phyloP scores from a whole-genome alignment of 371 early-diverging fungal genomes.

The Mortierella sp. region DNA sequence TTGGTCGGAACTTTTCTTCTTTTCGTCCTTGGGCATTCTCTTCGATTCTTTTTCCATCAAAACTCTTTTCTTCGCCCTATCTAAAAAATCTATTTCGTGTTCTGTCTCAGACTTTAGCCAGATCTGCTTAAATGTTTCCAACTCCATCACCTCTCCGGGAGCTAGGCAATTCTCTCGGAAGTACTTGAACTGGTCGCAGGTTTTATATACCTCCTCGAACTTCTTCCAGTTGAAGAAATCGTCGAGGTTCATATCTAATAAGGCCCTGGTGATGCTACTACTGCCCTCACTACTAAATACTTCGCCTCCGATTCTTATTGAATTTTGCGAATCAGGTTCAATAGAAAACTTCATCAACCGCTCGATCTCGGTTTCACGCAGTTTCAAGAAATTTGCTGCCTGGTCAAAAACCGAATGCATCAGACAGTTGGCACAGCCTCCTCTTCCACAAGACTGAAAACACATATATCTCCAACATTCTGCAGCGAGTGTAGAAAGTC shows the following conservation, averaged over 20 bases:
- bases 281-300: not conserved
- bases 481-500: slow-evolving; percentile 30
- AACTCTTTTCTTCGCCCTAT: slow-evolving; percentile 24
- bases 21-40: not conserved
- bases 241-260: slow-evolving; percentile 8
- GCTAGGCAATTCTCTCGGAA: slow-evolving; percentile 17
- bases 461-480: slow-evolving; percentile 28
- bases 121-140: slow-evolving; percentile 20
- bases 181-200: slow-evolving; percentile 36
- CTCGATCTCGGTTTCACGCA: slow-evolving; percentile 34
- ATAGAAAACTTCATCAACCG: slow-evolving; percentile 23
- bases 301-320: not conserved
- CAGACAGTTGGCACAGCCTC: slow-evolving; percentile 38
- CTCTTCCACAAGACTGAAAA: slow-evolving; percentile 12
- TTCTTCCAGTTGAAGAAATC: slow-evolving; percentile 36
- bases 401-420: slow-evolving; percentile 35
- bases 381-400: slow-evolving; percentile 28
- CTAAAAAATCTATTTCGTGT: slow-evolving; percentile 23
- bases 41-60: slow-evolving; percentile 7
- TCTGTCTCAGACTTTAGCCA: slow-evolving; percentile 38
- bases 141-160: not conserved
- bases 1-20: not conserved
- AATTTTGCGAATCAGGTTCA: not conserved
- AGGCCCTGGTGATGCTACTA: not conserved
- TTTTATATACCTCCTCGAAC: slow-evolving; percentile 27